These are phyloP conservation scores for Ustulina deusta DNA, from an alignment of 2,329 filamentous ascomycete species.

Conservation along the genomic window DNA sequence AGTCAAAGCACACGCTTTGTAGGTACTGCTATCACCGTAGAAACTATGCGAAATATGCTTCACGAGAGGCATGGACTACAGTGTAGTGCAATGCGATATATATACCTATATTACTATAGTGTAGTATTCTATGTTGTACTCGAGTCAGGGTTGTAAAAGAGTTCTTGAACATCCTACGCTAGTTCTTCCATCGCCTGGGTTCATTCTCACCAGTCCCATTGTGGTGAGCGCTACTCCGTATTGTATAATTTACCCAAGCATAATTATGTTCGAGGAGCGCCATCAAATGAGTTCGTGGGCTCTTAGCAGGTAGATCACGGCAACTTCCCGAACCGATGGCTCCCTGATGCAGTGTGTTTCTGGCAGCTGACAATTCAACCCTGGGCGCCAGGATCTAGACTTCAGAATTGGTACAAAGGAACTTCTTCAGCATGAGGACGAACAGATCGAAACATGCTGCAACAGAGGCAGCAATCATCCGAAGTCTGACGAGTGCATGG, in stretches of 20 bases:
- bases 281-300: constrained; percentile 34
- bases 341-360: constrained; percentile 45
- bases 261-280: constrained; percentile 38
- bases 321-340: constrained; percentile 44
- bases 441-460: constrained; percentile 50
- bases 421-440: constrained; percentile 45
- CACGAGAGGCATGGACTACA: background rate
- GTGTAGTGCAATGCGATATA: background rate
- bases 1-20: constrained; percentile 21
- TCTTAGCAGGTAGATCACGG: constrained; percentile 39
- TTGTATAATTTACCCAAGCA: constrained; percentile 22
- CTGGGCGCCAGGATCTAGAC: constrained; percentile 22
- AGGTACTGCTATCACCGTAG: background rate
- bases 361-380: constrained; percentile 36
- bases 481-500: constrained; percentile 50
- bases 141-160: background rate
- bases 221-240: constrained; percentile 4
- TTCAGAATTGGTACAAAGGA: constrained; percentile 5
- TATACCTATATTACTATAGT: background rate
- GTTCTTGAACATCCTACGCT: background rate
- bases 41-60: constrained; percentile 19
- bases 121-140: too few relatives aligned
- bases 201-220: constrained; percentile 3
- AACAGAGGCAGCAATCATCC: constrained; percentile 49
- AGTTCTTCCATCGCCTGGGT: background rate